phyloP scores from a whole-genome alignment of 2,329 filamentous ascomycete species.

The Aspergillus felis region DNA sequence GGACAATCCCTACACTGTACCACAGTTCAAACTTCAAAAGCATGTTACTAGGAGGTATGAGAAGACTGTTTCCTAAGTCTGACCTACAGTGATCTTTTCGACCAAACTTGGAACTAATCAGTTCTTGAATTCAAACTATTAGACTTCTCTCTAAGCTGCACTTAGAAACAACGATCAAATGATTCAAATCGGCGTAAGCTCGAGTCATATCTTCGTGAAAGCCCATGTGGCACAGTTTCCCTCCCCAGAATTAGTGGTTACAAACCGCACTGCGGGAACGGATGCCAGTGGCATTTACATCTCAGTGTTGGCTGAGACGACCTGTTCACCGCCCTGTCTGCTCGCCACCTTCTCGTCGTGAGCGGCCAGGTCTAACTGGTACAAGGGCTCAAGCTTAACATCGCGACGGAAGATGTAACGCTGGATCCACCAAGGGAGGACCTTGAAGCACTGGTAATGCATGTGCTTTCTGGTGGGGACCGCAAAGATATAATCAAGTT shows the following conservation, averaged over 20 bases:
- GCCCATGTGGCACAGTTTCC: neutral
- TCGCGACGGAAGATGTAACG: constrained; percentile 53
- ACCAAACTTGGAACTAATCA: neutral
- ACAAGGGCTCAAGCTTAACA: constrained; percentile 48
- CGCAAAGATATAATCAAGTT: constrained; percentile 57
- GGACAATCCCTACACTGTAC: neutral
- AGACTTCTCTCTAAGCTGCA: neutral
- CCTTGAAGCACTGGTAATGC: constrained; percentile 54
- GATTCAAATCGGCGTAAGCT: neutral
- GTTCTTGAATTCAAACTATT: neutral
- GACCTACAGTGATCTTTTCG: neutral
- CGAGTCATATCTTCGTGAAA: neutral
- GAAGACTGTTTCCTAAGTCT: neutral
- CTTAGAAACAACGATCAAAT: neutral
- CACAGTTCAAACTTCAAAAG: neutral
- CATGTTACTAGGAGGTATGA: neutral
- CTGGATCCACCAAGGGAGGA: constrained; percentile 59
- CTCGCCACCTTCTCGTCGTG: neutral
- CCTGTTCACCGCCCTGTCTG: neutral
- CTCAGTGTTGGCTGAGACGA: neutral
- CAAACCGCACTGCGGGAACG: neutral
- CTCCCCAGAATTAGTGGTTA: neutral
- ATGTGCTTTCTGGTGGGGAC: constrained; percentile 57
- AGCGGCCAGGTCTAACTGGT: constrained; percentile 42
- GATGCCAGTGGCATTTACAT: neutral